A percentile compares a stretch with the other conserved stretches of the same genome.
Evolutionary conservation across 108 stramenopile genomes (phyloP).

Genomic region (Licmophora abbreviata): DNA sequence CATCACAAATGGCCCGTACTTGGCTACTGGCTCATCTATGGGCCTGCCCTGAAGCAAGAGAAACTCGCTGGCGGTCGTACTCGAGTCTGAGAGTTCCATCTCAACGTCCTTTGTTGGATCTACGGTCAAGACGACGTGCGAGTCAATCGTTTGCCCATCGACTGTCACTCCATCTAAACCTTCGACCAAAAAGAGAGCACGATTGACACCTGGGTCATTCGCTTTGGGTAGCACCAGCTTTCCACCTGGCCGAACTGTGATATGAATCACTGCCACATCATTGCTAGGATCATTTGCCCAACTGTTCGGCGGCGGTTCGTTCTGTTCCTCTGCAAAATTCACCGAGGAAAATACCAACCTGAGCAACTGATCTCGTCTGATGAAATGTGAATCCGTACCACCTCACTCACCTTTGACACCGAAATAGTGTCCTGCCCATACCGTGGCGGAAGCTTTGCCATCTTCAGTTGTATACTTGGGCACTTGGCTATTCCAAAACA

Average conservation of each 20-base stretch:
- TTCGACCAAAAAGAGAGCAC: conserved; percentile 56
- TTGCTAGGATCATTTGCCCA: conserved; percentile 52
- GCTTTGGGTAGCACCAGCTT: conserved; percentile 36
- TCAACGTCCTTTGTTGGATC: conserved; percentile 31
- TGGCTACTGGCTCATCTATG: conserved; percentile 74
- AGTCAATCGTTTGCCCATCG: conserved; percentile 17
- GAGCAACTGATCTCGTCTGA: not conserved
- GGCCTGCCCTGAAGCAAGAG: conserved; percentile 59
- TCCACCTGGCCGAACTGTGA: conserved; percentile 45
- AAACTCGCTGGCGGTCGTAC: conserved; percentile 33
- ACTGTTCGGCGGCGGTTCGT: conserved; percentile 42
- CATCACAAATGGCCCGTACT: conserved; percentile 91
- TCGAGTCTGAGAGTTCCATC: conserved; percentile 31
- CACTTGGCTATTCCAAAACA: conserved; percentile 67
- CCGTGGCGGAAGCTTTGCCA: conserved; percentile 26
- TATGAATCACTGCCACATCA: conserved; percentile 54
- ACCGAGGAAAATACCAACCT: not conserved
- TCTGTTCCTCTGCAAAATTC: conserved; percentile 10
- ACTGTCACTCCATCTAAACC: conserved; percentile 30
- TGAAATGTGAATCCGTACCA: too few relatives aligned
- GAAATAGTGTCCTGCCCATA: conserved; percentile 56
- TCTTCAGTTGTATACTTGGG: conserved; percentile 34
- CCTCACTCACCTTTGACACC: too few relatives aligned
- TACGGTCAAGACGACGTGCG: conserved; percentile 27
- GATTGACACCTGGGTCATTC: conserved; percentile 29